A percentile compares a stretch with the other conserved stretches of the same genome.
These are phyloP conservation scores for Blumeriella jaapii DNA, from an alignment of 2,329 filamentous ascomycete genomes.

Conservation along the genomic window DNA sequence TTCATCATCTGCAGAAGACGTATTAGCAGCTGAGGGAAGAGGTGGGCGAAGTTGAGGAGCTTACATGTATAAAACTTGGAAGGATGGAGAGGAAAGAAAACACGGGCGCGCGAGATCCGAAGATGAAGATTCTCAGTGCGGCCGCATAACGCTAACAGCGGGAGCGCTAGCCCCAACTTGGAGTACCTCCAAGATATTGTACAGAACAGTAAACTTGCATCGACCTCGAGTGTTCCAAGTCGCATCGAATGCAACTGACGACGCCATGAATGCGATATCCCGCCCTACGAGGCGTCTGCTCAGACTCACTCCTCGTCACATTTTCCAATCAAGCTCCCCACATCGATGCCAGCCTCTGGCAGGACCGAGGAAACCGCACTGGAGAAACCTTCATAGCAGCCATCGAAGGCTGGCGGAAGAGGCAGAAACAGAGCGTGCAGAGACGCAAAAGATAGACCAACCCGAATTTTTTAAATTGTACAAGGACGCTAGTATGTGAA, in stretches of 20 bases:
- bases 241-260: no score
- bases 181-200: background rate
- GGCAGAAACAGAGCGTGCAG: background rate
- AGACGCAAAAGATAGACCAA: background rate
- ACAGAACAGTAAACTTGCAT: no score
- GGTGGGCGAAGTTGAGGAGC: constrained; percentile 32
- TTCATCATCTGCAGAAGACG: constrained; percentile 78
- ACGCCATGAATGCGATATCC: constrained; percentile 16
- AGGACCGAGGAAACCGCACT: background rate
- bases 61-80: constrained; percentile 98
- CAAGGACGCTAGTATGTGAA: constrained; percentile 17
- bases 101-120: background rate
- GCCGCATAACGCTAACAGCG: constrained; percentile 4
- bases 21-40: constrained; percentile 25
- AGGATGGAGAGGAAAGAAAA: constrained; percentile 52
- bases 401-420: constrained; percentile 6
- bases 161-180: background rate
- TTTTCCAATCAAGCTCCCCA: constrained; percentile 1
- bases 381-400: constrained; percentile 12
- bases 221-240: no score
- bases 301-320: constrained; percentile 1
- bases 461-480: constrained; percentile 21
- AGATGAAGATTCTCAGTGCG: background rate
- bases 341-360: background rate
- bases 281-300: constrained; percentile 6